These are phyloP conservation scores for Fusarium odoratissimum DNA, from an alignment of 2,329 filamentous ascomycete genomes.

Conservation along the genomic window DNA sequence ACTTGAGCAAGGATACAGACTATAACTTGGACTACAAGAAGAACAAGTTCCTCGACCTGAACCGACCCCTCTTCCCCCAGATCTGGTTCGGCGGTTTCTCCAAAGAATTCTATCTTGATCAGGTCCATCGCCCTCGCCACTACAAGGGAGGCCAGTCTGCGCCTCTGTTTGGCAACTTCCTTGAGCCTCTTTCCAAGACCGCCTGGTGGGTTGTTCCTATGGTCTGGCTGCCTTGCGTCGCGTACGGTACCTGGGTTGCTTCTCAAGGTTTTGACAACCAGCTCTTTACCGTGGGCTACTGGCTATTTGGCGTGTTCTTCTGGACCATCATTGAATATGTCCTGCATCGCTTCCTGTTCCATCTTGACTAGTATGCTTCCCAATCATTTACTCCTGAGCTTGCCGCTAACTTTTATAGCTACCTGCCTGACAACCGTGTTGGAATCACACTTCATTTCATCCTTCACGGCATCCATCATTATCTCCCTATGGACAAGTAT, in stretches of 20 bases:
- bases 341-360: slow-evolving; percentile 91
- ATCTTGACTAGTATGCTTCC: slow-evolving; percentile 83
- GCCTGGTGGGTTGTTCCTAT: slow-evolving; percentile 91
- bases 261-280: slow-evolving; percentile 67
- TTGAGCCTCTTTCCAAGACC: slow-evolving; percentile 97
- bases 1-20: slow-evolving; percentile 89
- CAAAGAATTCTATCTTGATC: slow-evolving; percentile 97
- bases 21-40: slow-evolving; percentile 79
- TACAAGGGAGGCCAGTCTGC: slow-evolving; percentile 94
- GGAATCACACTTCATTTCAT: slow-evolving; percentile 89
- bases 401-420: slow-evolving; percentile 64
- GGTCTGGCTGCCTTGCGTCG: slow-evolving; percentile 84
- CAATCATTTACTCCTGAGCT: not conserved
- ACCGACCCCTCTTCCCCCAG: slow-evolving; percentile 85
- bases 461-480: slow-evolving; percentile 97
- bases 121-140: slow-evolving; percentile 94
- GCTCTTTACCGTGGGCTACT: slow-evolving; percentile 68
- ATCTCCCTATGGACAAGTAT: slow-evolving; percentile 98
- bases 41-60: slow-evolving; percentile 94
- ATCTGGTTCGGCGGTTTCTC: slow-evolving; percentile 88
- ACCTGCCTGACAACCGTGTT: slow-evolving; percentile 91
- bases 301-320: slow-evolving; percentile 75
- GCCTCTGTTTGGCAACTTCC: slow-evolving; percentile 95
- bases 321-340: slow-evolving; percentile 94
- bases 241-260: slow-evolving; percentile 77